Percentiles rank a stretch among this genome's conserved stretches.
These are phyloP conservation scores for Cladosporium sp. DNA, from an alignment of 2,329 filamentous ascomycete genomes.

Conservation along the genomic window DNA sequence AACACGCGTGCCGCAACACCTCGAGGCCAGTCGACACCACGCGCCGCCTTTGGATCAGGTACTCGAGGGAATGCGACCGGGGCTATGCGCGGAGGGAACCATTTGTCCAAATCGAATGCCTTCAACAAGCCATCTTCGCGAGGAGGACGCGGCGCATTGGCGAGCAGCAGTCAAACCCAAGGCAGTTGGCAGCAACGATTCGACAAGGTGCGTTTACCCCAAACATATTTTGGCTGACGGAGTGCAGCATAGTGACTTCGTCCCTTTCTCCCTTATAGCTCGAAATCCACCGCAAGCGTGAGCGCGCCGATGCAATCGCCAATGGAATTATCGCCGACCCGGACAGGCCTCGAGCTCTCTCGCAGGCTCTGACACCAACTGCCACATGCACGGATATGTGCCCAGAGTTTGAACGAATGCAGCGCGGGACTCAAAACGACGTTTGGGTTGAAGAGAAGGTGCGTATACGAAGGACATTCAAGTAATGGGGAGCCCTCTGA, in stretches of 20 bases:
- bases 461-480: slow-evolving; percentile 26
- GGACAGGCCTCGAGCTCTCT: slow-evolving; percentile 59
- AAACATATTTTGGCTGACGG: slow-evolving; percentile 26
- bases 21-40: slow-evolving; percentile 12
- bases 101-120: not conserved
- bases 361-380: slow-evolving; percentile 61
- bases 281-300: slow-evolving; percentile 51
- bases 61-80: slow-evolving; percentile 8
- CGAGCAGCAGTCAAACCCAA: slow-evolving; percentile 11
- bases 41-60: not conserved
- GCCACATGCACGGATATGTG: slow-evolving; percentile 66
- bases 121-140: slow-evolving; percentile 4
- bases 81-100: not conserved
- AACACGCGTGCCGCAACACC: slow-evolving; percentile 3
- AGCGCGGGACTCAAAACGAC: slow-evolving; percentile 62
- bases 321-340: slow-evolving; percentile 59
- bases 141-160: slow-evolving; percentile 12
- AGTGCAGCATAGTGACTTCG: slow-evolving; percentile 30
- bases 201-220: slow-evolving; percentile 25
- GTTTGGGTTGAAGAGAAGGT: slow-evolving; percentile 62
- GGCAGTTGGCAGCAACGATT: slow-evolving; percentile 27
- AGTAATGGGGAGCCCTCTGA: slow-evolving; percentile 24
- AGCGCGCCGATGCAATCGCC: slow-evolving; percentile 53
- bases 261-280: slow-evolving; percentile 34
- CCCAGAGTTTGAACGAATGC: slow-evolving; percentile 62